A percentile compares a stretch with the other conserved stretches of the same genome.
Evolutionary conservation across 208 protist genomes (phyloP).

Genomic region (Acanthamoeba healyi): DNA sequence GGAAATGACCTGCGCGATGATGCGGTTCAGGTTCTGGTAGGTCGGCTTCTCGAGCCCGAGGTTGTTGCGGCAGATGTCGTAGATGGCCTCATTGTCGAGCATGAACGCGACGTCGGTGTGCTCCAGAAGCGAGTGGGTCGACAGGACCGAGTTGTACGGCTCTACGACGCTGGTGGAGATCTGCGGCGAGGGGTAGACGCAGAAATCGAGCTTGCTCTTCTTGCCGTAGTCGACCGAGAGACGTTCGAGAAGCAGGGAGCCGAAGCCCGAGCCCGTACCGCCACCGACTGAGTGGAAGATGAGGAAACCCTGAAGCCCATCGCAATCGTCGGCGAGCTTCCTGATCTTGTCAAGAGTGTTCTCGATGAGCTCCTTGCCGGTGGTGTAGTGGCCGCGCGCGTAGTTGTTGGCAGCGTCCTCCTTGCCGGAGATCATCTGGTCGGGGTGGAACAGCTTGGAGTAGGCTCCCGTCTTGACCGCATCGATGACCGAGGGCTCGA

Average conservation of each 20-base stretch:
- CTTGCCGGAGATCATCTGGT: constrained; percentile 96
- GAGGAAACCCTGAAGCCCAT: constrained; percentile 99
- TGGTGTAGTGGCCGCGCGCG: constrained; percentile 98
- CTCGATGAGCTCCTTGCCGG: constrained; percentile 98
- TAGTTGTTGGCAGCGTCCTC: constrained; percentile 99
- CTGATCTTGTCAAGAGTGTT: constrained; percentile 97
- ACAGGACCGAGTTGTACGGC: constrained; percentile 98
- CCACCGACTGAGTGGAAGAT: constrained; percentile 98
- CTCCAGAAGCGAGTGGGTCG: constrained; percentile 97
- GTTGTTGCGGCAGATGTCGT: constrained; percentile 98
- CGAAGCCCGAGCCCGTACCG: constrained; percentile 98
- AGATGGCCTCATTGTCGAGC: constrained; percentile 99
- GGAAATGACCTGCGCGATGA: constrained; percentile 96
- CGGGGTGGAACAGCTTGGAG: constrained; percentile 96
- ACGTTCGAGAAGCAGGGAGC: constrained; percentile 98
- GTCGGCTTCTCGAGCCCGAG: constrained; percentile 97
- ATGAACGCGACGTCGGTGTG: constrained; percentile 98
- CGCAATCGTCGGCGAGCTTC: constrained; percentile 98
- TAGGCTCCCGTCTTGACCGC: constrained; percentile 96
- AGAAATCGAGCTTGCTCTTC: constrained; percentile 98
- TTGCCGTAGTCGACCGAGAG: constrained; percentile 97
- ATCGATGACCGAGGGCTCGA: constrained; percentile 98
- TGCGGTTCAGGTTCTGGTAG: constrained; percentile 97
- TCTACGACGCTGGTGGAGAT: constrained; percentile 98
- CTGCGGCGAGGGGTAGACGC: constrained; percentile 98